phyloP scores from a whole-genome alignment of 768 basidiomycete species.

The Tremella mesenterica region DNA sequence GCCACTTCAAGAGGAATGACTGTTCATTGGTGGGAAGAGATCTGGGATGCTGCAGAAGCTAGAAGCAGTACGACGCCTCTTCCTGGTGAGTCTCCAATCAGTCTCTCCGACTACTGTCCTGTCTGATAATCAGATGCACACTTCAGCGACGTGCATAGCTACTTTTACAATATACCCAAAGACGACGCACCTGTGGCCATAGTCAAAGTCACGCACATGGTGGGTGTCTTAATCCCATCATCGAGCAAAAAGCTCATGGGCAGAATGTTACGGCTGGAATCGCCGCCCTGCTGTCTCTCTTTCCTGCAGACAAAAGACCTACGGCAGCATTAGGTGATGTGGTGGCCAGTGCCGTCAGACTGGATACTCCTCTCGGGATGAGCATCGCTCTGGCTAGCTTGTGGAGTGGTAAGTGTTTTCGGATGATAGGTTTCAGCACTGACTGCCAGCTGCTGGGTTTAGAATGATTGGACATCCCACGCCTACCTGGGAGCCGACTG shows the following conservation, averaged over 20 bases:
- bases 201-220: constrained; percentile 57
- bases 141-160: constrained; percentile 46
- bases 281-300: constrained; percentile 63
- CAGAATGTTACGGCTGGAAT: constrained; percentile 77
- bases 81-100: constrained; percentile 7
- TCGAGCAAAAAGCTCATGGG: constrained; percentile 1
- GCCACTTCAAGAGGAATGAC: constrained; percentile 46
- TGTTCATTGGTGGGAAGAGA: constrained; percentile 59
- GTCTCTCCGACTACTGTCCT: not conserved
- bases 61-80: constrained; percentile 46
- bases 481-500: constrained; percentile 15
- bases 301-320: constrained; percentile 59
- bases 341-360: constrained; percentile 62
- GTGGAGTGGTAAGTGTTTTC: constrained; percentile 28
- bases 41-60: constrained; percentile 54
- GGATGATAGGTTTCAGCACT: not conserved
- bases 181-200: constrained; percentile 30
- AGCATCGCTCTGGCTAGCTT: constrained; percentile 67
- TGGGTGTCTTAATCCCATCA: constrained; percentile 11
- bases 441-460: constrained; percentile 29
- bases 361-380: constrained; percentile 71
- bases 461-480: constrained; percentile 24
- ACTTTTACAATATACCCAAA: constrained; percentile 48
- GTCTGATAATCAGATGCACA: constrained; percentile 13
- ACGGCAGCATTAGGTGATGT: constrained; percentile 62